Evolutionary conservation across 192 early-diverging fungal species (phyloP).

Genomic region (Entophlyctis luteolus): DNA sequence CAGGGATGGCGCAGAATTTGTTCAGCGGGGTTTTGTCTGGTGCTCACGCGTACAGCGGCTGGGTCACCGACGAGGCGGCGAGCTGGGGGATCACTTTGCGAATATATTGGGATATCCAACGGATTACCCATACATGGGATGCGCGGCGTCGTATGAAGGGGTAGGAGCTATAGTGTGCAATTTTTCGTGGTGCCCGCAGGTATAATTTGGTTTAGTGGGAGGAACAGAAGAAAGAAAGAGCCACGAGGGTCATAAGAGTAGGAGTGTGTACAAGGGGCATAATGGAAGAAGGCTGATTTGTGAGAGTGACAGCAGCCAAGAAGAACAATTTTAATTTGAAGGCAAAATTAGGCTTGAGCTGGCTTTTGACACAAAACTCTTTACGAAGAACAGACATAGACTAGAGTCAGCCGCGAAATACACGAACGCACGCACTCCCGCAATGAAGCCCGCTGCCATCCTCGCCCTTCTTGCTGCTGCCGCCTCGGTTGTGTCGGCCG

Average conservation of each 20-base stretch:
- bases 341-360: too few relatives aligned
- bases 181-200: neutral
- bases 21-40: neutral
- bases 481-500: neutral
- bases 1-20: slow-evolving; percentile 14
- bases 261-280: too few relatives aligned
- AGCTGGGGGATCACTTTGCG: slow-evolving; percentile 6
- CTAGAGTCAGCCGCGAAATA: too few relatives aligned
- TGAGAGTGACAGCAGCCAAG: too few relatives aligned
- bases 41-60: slow-evolving; percentile 4
- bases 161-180: slow-evolving; percentile 15
- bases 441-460: neutral
- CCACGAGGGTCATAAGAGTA: too few relatives aligned
- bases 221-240: too few relatives aligned
- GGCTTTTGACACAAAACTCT: too few relatives aligned
- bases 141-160: neutral
- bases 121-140: slow-evolving; percentile 14
- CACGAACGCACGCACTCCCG: too few relatives aligned
- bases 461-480: neutral
- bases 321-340: too few relatives aligned
- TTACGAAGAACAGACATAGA: too few relatives aligned
- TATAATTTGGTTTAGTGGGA: too few relatives aligned
- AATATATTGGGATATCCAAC: slow-evolving; percentile 13
- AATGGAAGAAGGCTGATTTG: too few relatives aligned
- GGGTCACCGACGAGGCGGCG: slow-evolving; percentile 11